Conservation (phyloP, 1,284 basidiomycete species). For the Fomitopsis schrenkii region DNA sequence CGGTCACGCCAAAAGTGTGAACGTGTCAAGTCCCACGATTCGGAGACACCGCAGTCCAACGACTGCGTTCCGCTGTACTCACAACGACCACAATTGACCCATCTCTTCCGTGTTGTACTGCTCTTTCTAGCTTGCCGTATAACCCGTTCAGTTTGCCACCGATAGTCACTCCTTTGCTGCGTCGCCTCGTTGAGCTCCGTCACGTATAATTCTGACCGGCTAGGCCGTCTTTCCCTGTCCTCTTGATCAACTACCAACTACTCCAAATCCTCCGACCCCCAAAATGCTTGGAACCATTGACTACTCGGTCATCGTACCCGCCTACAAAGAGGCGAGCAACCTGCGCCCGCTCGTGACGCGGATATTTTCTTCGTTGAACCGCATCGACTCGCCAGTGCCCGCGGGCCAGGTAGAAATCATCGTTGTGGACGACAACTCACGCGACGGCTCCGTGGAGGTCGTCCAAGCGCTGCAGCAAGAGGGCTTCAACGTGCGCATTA, state of each 20-base stretch:
- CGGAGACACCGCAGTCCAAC: background rate
- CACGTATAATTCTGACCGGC: background rate
- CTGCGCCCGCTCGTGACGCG: slow-evolving; percentile 36
- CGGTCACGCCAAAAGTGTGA: background rate
- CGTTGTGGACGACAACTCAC: slow-evolving; percentile 45
- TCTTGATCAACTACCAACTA: background rate
- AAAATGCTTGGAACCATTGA: slow-evolving; percentile 17
- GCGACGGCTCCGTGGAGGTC: slow-evolving; percentile 39
- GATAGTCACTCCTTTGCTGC: too few species aligned
- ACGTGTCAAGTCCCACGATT: background rate
- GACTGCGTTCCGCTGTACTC: background rate
- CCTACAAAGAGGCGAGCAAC: slow-evolving; percentile 43
- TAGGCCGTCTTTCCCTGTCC: background rate
- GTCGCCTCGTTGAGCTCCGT: background rate
- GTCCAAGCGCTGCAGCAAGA: slow-evolving; percentile 33
- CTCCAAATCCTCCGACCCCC: background rate
- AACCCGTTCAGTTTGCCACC: too few species aligned
- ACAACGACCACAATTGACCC: background rate
- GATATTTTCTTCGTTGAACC: slow-evolving; percentile 30
- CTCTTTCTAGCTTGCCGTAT: too few species aligned
- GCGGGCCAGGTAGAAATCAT: slow-evolving; percentile 35
- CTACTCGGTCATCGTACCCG: slow-evolving; percentile 42
- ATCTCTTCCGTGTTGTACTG: too few species aligned
- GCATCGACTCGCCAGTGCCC: slow-evolving; percentile 25
- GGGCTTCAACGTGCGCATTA: slow-evolving; percentile 39